A percentile compares a stretch with the other conserved stretches of the same genome.
Evolutionary conservation across 306 rosid genomes (phyloP).

Genomic region (Prosopis cineraria): DNA sequence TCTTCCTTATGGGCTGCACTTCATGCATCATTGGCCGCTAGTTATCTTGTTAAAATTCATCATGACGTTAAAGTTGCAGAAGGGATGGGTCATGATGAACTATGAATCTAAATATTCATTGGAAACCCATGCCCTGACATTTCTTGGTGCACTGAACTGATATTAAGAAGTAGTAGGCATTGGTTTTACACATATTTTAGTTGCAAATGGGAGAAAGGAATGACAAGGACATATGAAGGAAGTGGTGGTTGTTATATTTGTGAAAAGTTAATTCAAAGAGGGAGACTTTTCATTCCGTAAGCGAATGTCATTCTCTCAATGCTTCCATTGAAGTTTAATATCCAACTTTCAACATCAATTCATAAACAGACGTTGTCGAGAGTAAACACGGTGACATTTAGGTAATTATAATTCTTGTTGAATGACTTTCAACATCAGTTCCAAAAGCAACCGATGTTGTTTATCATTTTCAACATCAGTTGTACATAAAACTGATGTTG

Average conservation of each 20-base stretch:
- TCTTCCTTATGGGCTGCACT: conserved; percentile 81
- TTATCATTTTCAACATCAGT: too few species aligned
- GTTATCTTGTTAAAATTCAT: conserved; percentile 54
- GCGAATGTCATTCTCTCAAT: too few species aligned
- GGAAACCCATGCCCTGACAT: background rate
- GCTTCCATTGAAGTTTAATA: too few species aligned
- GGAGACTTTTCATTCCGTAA: too few species aligned
- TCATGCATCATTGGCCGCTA: conserved; percentile 78
- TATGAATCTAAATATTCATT: conserved; percentile 34
- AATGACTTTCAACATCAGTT: too few species aligned
- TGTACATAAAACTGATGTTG: too few species aligned
- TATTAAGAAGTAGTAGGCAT: background rate
- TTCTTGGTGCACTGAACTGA: background rate
- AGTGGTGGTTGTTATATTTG: background rate
- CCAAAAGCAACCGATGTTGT: too few species aligned
- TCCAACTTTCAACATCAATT: too few species aligned
- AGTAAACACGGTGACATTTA: too few species aligned
- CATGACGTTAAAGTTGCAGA: conserved; percentile 29
- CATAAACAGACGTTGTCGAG: too few species aligned
- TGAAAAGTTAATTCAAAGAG: background rate
- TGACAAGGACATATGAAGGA: background rate
- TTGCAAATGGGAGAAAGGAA: background rate
- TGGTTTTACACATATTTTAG: background rate
- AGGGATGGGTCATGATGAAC: conserved; percentile 50
- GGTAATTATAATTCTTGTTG: too few species aligned